Conservation (phyloP, 179 eudicot species). For the Heliamphora pulchella region DNA sequence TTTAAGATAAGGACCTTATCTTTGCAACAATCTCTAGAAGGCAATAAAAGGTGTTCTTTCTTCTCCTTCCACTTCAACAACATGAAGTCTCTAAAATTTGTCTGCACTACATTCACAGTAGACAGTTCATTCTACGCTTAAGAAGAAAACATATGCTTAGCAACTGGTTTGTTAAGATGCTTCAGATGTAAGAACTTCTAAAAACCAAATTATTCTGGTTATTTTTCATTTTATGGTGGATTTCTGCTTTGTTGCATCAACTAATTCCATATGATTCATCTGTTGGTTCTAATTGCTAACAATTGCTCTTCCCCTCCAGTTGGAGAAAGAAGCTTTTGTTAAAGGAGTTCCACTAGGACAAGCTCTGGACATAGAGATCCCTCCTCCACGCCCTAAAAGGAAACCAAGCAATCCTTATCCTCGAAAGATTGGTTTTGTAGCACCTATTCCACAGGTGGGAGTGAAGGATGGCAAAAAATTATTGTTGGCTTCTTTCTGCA, state of each 20-base stretch:
- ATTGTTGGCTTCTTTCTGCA: slow-evolving; percentile 32
- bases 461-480: slow-evolving; percentile 44
- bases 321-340: slow-evolving; percentile 90
- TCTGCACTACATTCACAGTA: neutral
- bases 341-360: slow-evolving; percentile 77
- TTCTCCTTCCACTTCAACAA: neutral
- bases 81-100: neutral
- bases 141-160: neutral
- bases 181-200: neutral
- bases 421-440: slow-evolving; percentile 56
- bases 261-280: neutral
- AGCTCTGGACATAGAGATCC: slow-evolving; percentile 78
- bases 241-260: neutral
- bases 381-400: slow-evolving; percentile 98
- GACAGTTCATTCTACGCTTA: neutral
- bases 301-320: slow-evolving; percentile 32
- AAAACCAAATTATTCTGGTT: neutral
- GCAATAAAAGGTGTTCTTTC: neutral
- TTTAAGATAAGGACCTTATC: neutral
- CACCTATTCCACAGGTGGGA: slow-evolving; percentile 34
- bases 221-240: neutral
- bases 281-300: neutral
- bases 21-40: neutral
- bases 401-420: slow-evolving; percentile 97
- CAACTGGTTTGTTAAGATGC: neutral